These are phyloP conservation scores for Fusarium albosuccineum DNA, from an alignment of 2,329 filamentous ascomycete species.

Conservation along the genomic window DNA sequence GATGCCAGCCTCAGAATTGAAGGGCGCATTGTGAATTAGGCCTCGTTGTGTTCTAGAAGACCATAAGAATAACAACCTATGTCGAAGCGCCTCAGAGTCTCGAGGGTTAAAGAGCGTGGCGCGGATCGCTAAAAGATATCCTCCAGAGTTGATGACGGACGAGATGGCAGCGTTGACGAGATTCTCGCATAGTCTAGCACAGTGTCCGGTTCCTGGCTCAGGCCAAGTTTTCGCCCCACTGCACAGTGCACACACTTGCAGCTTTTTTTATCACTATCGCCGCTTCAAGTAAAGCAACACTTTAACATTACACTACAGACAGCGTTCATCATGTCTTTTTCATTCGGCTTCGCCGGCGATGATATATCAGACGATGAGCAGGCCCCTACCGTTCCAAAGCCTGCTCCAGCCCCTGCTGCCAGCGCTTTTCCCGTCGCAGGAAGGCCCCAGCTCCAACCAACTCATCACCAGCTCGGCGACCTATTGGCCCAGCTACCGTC, in stretches of 20 bases:
- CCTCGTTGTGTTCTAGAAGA: background rate
- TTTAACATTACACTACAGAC: constrained; percentile 7
- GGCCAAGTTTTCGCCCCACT: constrained; percentile 37
- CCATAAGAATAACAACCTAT: background rate
- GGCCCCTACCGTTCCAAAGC: constrained; percentile 35
- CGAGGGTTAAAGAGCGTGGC: background rate
- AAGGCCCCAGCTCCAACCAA: constrained; percentile 69
- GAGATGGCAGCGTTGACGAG: constrained; percentile 25
- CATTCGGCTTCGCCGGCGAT: constrained; percentile 73
- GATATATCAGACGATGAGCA: constrained; percentile 67
- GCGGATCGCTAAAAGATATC: constrained; percentile 3
- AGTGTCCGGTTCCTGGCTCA: constrained; percentile 30
- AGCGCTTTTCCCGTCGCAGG: constrained; percentile 72
- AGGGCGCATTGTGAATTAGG: constrained; percentile 43
- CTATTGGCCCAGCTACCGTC: constrained; percentile 75
- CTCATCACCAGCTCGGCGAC: constrained; percentile 62
- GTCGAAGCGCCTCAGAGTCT: background rate
- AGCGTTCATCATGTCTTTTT: constrained; percentile 60
- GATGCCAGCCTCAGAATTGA: constrained; percentile 53
- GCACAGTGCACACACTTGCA: constrained; percentile 45
- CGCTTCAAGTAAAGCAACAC: constrained; percentile 13
- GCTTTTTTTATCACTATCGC: constrained; percentile 35
- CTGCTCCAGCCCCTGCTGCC: constrained; percentile 44
- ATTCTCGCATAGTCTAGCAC: constrained; percentile 34
- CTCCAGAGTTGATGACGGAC: constrained; percentile 19